Evolutionary conservation across 257 asterid species (phyloP).

Genomic region (Henckelia pumila): DNA sequence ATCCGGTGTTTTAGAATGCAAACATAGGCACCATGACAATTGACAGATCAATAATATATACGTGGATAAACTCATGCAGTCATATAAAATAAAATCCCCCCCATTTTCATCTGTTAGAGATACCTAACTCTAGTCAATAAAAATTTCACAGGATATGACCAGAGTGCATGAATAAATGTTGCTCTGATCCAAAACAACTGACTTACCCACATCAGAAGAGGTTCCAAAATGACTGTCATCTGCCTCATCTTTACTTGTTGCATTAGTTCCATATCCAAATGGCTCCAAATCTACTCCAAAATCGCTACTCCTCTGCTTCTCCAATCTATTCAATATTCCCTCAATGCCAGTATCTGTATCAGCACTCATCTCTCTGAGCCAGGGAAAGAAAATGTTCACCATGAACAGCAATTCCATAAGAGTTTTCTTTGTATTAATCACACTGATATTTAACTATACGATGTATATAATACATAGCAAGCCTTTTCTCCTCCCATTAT

Average conservation of each 20-base stretch:
- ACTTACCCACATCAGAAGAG: constrained; percentile 37
- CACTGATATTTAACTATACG: background rate
- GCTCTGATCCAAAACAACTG: constrained; percentile 14
- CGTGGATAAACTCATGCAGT: constrained; percentile 5
- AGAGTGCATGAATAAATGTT: background rate
- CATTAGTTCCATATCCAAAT: constrained; percentile 31
- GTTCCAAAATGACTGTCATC: constrained; percentile 30
- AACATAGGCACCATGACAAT: constrained; percentile 6
- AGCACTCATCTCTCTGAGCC: constrained; percentile 47
- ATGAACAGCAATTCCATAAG: constrained; percentile 7
- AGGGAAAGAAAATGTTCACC: constrained; percentile 14
- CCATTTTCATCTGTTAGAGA: background rate
- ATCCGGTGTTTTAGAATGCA: constrained; percentile 33
- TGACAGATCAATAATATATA: constrained; percentile 8
- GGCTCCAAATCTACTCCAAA: constrained; percentile 45
- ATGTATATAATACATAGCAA: background rate
- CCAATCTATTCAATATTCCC: constrained; percentile 77
- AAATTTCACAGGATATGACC: constrained; percentile 8
- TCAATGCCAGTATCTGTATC: constrained; percentile 58
- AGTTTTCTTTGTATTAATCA: constrained; percentile 8
- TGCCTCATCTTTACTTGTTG: constrained; percentile 34
- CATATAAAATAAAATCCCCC: constrained; percentile 8
- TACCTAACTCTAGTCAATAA: constrained; percentile 13
- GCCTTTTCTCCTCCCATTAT: background rate
- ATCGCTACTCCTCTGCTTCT: constrained; percentile 64